phyloP scores from a whole-genome alignment of 805 yeast species.

The Cyberlindnera bimundalis region DNA sequence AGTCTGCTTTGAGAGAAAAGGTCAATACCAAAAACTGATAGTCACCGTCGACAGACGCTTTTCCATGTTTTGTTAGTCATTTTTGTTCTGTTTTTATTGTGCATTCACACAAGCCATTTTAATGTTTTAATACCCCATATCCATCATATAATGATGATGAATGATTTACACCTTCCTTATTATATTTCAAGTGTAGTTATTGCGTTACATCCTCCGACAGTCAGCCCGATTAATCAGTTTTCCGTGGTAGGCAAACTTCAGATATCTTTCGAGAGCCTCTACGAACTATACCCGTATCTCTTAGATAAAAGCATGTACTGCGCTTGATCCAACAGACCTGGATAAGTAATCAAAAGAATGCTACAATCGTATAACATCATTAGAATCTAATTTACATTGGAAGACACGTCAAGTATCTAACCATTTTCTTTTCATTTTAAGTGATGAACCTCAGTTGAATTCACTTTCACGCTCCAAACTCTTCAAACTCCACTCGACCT shows the following conservation, averaged over 20 bases:
- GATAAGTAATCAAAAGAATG: not conserved
- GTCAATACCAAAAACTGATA: slow-evolving; percentile 10
- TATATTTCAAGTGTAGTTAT: too few relatives aligned
- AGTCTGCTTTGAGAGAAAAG: slow-evolving; percentile 55
- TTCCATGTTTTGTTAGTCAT: slow-evolving; percentile 1
- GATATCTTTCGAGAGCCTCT: too few relatives aligned
- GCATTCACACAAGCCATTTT: not conserved
- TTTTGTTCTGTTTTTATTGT: slow-evolving; percentile 1
- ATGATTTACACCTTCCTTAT: too few relatives aligned
- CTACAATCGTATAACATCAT: not conserved
- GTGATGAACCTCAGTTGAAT: slow-evolving; percentile 1
- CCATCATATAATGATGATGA: too few relatives aligned
- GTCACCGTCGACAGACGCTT: not conserved
- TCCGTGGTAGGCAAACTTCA: too few relatives aligned
- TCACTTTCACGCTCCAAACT: slow-evolving; percentile 8
- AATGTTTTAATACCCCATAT: slow-evolving; percentile 11
- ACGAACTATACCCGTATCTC: too few relatives aligned
- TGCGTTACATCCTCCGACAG: too few relatives aligned
- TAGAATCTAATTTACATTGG: not conserved
- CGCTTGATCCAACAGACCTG: too few relatives aligned
- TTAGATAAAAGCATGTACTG: too few relatives aligned
- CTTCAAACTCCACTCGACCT: slow-evolving; percentile 82
- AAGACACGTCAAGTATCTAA: not conserved
- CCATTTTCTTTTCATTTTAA: not conserved
- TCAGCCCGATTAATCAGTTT: too few relatives aligned